Evolutionary conservation across 257 asterid genomes (phyloP).

Genomic region (Fraxinus anomala): DNA sequence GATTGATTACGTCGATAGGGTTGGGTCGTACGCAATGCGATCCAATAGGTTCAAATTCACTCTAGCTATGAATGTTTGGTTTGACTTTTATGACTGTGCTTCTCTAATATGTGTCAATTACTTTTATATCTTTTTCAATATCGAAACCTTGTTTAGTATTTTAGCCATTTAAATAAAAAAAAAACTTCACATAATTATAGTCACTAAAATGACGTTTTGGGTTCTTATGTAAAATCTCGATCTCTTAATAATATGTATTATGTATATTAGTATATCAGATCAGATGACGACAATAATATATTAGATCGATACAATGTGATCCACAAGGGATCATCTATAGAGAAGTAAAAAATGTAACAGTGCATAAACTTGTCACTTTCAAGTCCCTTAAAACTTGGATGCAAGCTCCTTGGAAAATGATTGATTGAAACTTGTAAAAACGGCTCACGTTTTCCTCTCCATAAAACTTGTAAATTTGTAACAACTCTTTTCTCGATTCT

Average conservation of each 20-base stretch:
- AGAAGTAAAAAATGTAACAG: neutral
- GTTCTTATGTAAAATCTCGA: neutral
- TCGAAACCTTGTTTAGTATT: no score
- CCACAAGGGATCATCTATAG: neutral
- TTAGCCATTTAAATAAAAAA: neutral
- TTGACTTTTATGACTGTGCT: no score
- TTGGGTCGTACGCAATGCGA: neutral
- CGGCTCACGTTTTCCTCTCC: neutral
- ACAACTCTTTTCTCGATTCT: no score
- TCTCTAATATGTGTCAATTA: neutral
- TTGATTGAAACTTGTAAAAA: neutral
- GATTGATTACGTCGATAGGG: neutral
- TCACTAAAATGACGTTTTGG: no score
- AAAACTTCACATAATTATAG: no score
- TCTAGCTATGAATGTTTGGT: no score
- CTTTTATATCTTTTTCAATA: no score
- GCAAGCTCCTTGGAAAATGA: constrained; percentile 3
- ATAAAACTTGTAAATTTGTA: no score
- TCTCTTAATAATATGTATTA: neutral
- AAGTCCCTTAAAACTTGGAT: neutral
- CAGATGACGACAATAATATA: neutral
- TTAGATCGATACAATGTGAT: neutral
- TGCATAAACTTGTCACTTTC: neutral
- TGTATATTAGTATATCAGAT: neutral
- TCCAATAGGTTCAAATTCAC: neutral